phyloP scores from a whole-genome alignment of 1,284 basidiomycete species.

The Apiotrichum gamsii region DNA sequence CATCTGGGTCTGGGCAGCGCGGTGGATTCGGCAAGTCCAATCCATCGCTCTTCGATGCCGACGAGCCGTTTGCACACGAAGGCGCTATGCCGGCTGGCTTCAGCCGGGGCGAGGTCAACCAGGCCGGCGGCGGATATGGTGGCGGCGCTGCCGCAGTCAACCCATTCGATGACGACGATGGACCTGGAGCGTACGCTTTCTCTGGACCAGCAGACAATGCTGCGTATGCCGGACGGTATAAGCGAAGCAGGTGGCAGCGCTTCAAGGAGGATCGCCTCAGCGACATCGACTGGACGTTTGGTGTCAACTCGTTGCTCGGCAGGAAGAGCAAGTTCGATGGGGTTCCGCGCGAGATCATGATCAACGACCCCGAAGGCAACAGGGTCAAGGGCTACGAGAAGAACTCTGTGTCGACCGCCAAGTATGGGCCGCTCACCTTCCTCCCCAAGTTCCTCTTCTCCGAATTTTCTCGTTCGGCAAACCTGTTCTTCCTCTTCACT shows the following conservation, averaged over 20 bases:
- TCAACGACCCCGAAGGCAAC: conserved; percentile 59
- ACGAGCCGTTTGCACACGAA: conserved; percentile 33
- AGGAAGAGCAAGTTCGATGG: conserved; percentile 43
- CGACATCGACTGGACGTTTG: conserved; percentile 45
- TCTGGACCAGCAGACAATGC: conserved; percentile 23
- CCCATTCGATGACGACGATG: conserved; percentile 41
- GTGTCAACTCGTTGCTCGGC: conserved; percentile 36
- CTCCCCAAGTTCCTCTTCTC: conserved; percentile 88
- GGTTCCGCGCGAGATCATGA: conserved; percentile 52
- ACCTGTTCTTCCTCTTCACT: conserved; percentile 98
- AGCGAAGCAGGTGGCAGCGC: conserved; percentile 29
- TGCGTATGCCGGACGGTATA: conserved; percentile 22
- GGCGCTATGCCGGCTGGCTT: conserved; percentile 14
- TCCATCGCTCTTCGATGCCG: conserved; percentile 23
- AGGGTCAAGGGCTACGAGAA: conserved; percentile 58
- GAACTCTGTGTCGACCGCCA: conserved; percentile 91
- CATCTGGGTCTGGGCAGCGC: conserved; percentile 15
- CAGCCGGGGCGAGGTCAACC: not conserved
- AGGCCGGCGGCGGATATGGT: not conserved
- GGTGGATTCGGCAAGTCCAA: conserved; percentile 23
- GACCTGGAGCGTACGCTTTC: conserved; percentile 39
- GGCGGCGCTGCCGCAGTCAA: conserved; percentile 11
- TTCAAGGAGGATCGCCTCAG: conserved; percentile 39
- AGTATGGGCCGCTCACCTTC: conserved; percentile 87
- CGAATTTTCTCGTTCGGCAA: conserved; percentile 84